Evolutionary conservation across 805 yeast genomes (phyloP).

Genomic region (Wickerhamomyces pijperi): DNA sequence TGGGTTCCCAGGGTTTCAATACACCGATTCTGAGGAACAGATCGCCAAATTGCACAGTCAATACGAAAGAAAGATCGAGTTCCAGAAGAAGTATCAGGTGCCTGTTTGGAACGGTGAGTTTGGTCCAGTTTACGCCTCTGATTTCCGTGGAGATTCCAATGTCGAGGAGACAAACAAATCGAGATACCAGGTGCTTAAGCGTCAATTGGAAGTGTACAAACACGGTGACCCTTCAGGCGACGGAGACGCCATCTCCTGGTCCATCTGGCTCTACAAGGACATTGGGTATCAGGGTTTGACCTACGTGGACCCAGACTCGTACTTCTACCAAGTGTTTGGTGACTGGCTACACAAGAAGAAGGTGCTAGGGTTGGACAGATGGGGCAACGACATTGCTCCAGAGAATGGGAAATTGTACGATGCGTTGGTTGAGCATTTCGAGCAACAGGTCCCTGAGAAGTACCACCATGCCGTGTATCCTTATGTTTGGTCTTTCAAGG

Average conservation of each 20-base stretch:
- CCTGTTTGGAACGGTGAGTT: slow-evolving; percentile 48
- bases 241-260: slow-evolving; percentile 33
- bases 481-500: slow-evolving; percentile 24
- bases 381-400: slow-evolving; percentile 38
- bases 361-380: slow-evolving; percentile 33
- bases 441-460: slow-evolving; percentile 29
- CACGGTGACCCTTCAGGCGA: slow-evolving; percentile 39
- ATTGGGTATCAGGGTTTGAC: slow-evolving; percentile 41
- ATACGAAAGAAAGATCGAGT: slow-evolving; percentile 33
- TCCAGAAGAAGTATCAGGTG: slow-evolving; percentile 26
- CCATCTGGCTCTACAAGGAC: slow-evolving; percentile 44
- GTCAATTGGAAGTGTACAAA: slow-evolving; percentile 33
- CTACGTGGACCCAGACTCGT: slow-evolving; percentile 32
- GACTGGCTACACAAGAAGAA: slow-evolving; percentile 32
- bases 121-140: slow-evolving; percentile 38
- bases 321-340: slow-evolving; percentile 31
- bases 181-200: slow-evolving; percentile 32
- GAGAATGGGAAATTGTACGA: slow-evolving; percentile 26
- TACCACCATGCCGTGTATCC: slow-evolving; percentile 31
- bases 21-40: slow-evolving; percentile 26
- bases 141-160: slow-evolving; percentile 29
- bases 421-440: slow-evolving; percentile 26
- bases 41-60: slow-evolving; percentile 24
- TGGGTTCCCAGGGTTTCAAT: slow-evolving; percentile 33
- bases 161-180: slow-evolving; percentile 26